Evolutionary conservation across 352 stramenopile species (phyloP), one percentile per base, ranked within the genome.

Genomic region (Phytophthora pluvialis): DNA sequence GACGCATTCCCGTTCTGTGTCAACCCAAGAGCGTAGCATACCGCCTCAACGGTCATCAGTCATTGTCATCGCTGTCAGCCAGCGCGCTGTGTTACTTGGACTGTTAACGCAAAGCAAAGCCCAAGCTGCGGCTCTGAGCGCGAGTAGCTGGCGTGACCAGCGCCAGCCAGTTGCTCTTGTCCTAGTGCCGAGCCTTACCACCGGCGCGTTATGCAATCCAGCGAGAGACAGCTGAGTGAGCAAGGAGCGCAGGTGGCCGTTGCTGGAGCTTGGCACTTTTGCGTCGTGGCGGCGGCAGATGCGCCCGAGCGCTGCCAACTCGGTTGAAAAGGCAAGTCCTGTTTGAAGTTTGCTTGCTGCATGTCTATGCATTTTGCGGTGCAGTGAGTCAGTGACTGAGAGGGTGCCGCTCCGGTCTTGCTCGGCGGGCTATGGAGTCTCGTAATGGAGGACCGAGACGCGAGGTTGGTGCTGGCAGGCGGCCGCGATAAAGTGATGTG

Each of bases 151-250:
- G 32, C 48, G 40, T 49, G 32, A 31, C 58, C 26, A 54, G 45
- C 28, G 11, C 32, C 47, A 64, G 55, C 55, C 39, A 25, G 38
- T 39, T 13, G 28, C 8, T 49, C 43, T 49, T 35, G 31, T 43
- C 36, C 49, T 29, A 11, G 12, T 39, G 29, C 44, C 42, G 32
- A 62, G 18, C 42, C 42, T 67, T 61, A 68, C 60, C 60, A 56
- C 50, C 26, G 25, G 11, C 40, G 39, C 18, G 39, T 50, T 50
- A 18, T 58, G 35, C 57, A 57, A 63, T 67, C 49, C 57, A 67
- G 57, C 43, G 16, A 72, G 64, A 54, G 38, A 40, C 57, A 63
- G 64, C 62, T 66, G 62, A 64, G 10, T 10, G 40, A 45, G 35
- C 25, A 18, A 29, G 18, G 21, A 8, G 10, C 5, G 18, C 31